Evolutionary conservation across 2,329 filamentous ascomycete species (phyloP), one percentile per base, ranked within the genome.

Genomic region (Aspergillus sp.): DNA sequence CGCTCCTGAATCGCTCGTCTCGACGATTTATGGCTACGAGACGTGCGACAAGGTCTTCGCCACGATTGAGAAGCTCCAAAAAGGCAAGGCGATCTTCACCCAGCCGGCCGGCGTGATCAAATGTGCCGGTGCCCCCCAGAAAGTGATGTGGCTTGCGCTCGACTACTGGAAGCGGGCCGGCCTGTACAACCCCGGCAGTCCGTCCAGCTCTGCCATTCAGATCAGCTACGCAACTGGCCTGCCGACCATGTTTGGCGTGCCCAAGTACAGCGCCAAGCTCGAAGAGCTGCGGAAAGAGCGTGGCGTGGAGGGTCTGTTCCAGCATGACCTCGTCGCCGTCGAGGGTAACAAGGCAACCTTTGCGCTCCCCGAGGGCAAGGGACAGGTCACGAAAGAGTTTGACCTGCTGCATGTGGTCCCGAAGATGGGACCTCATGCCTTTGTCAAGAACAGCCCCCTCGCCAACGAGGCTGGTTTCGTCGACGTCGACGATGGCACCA

Each of bases 111-210:
- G 82, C 42, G 72, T 78, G 5, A 74, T 85, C 68, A 85, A 85
- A 68, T 85, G 82, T 56, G 82, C 82, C 2, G 82, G 82, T 41
- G 82, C 81, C 2, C 82, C 82, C 10, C 82, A 85, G 57, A 85
- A 85, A 69, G 71, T 78, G 61, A 80, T 85, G 80, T 85, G 82
- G 82, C 75, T 85, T 14, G 82, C 82, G 1, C 68, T 84, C 40
- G 81, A 85, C 61, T 68, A 81, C 66, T 85, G 82, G 82, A 82
- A 79, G 67, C 69, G 71, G 25, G 71, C 72, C 0, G 81, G 81
- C 2, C 64, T 81, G 3, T 84, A 84, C 66, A 64, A 77, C 49
- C 61, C 75, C 1, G 54, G 56, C 49, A 70, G 74, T 47, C 61
- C 71, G 0, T 60, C 71, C 1, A 44, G 46, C 5, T 81, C 79